Percentiles rank a stretch among this genome's conserved stretches.
phyloP scores from a whole-genome alignment of 2,329 filamentous ascomycete genomes.

The Pyricularia grisea region DNA sequence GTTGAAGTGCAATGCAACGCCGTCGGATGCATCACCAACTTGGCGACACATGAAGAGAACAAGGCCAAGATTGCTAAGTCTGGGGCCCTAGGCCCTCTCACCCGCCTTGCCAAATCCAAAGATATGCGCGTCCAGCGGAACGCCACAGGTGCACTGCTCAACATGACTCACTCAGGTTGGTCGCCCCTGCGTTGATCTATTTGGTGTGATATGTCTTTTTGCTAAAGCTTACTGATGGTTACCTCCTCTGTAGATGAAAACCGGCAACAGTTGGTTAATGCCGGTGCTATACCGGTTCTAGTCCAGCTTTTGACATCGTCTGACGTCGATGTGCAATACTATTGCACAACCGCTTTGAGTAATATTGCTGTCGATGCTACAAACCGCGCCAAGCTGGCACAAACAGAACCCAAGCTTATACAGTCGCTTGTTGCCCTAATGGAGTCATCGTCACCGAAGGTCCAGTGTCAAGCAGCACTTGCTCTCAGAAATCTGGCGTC shows the following conservation, averaged over 20 bases:
- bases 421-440: slow-evolving; percentile 92
- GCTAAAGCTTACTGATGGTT: slow-evolving; percentile 10
- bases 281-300: slow-evolving; percentile 93
- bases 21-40: slow-evolving; percentile 95
- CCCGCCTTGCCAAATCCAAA: slow-evolving; percentile 87
- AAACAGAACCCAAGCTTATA: slow-evolving; percentile 83
- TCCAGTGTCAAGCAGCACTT: slow-evolving; percentile 93
- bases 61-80: slow-evolving; percentile 97
- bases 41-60: slow-evolving; percentile 97
- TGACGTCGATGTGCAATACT: slow-evolving; percentile 98
- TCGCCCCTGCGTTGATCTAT: slow-evolving; percentile 1
- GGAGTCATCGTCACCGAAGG: slow-evolving; percentile 95
- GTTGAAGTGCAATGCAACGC: slow-evolving; percentile 99
- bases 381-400: slow-evolving; percentile 83
- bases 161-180: slow-evolving; percentile 98
- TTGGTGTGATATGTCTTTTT: not conserved
- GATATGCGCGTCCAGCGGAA: slow-evolving; percentile 98
- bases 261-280: slow-evolving; percentile 91
- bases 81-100: slow-evolving; percentile 83
- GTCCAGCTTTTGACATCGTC: slow-evolving; percentile 87
- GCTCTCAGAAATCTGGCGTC: slow-evolving; percentile 92
- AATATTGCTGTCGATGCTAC: slow-evolving; percentile 94
- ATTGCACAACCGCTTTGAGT: slow-evolving; percentile 95
- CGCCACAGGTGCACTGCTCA: slow-evolving; percentile 88
- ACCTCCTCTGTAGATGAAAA: slow-evolving; percentile 67